Evolutionary conservation across 2,329 filamentous ascomycete genomes (phyloP).

Genomic region (Cercospora zeae-maydis): DNA sequence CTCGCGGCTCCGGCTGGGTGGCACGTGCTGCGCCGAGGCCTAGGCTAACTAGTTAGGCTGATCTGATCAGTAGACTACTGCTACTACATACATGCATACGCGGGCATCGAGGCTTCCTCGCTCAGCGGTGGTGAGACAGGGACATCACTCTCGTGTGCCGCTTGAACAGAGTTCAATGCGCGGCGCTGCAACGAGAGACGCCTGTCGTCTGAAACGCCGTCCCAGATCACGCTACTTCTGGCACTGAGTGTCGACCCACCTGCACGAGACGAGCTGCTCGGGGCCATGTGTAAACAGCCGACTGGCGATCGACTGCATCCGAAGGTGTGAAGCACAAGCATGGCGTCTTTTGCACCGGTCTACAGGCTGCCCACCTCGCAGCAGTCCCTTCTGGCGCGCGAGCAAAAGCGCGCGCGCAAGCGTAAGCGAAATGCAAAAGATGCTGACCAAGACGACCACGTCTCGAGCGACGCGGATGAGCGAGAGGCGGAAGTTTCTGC

Average conservation of each 20-base stretch:
- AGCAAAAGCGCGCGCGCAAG: slow-evolving; percentile 29
- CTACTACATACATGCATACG: no score
- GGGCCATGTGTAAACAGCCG: slow-evolving; percentile 11
- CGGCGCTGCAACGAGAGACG: background rate
- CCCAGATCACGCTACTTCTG: slow-evolving; percentile 1
- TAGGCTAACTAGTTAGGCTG: background rate
- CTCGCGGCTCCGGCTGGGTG: background rate
- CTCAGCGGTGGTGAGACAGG: background rate
- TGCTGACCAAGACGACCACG: slow-evolving; percentile 20
- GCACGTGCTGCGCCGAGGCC: background rate
- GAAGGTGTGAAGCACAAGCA: slow-evolving; percentile 16
- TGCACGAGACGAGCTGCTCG: background rate
- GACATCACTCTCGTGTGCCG: background rate
- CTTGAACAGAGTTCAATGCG: background rate
- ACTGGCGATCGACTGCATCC: background rate
- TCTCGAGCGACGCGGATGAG: slow-evolving; percentile 7
- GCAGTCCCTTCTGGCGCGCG: slow-evolving; percentile 27
- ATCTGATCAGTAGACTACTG: no score
- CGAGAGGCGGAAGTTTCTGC: slow-evolving; percentile 4
- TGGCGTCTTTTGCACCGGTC: slow-evolving; percentile 32
- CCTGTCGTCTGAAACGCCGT: background rate
- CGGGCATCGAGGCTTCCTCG: background rate
- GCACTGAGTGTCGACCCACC: background rate
- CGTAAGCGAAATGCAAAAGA: slow-evolving; percentile 26
- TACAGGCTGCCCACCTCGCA: slow-evolving; percentile 27